A percentile compares a stretch with the other conserved stretches of the same genome.
These are phyloP conservation scores for Malassezia brasiliensis DNA, from an alignment of 1,284 basidiomycete species.

Conservation along the genomic window DNA sequence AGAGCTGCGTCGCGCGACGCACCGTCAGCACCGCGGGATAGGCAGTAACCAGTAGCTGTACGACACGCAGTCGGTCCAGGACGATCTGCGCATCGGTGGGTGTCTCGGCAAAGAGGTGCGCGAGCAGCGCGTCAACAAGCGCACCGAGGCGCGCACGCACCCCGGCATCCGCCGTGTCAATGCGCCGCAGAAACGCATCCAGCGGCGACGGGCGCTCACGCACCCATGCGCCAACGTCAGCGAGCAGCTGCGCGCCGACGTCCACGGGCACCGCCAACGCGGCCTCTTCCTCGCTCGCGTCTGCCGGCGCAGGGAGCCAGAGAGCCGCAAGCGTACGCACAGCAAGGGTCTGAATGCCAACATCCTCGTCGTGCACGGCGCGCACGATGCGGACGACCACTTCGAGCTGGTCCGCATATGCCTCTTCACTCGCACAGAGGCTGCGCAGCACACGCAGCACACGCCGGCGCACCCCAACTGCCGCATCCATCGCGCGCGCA, in stretches of 20 bases:
- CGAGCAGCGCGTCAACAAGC: constrained; percentile 72
- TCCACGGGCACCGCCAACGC: constrained; percentile 52
- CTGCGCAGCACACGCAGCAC: constrained; percentile 84
- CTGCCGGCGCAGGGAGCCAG: constrained; percentile 57
- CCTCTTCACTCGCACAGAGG: constrained; percentile 62
- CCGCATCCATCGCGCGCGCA: constrained; percentile 81
- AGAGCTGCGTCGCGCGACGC: constrained; percentile 65
- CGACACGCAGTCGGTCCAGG: constrained; percentile 58
- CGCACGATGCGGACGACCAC: constrained; percentile 73
- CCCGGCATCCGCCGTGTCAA: constrained; percentile 4
- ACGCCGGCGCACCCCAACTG: constrained; percentile 80
- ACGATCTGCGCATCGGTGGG: constrained; percentile 53
- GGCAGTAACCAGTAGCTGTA: constrained; percentile 68
- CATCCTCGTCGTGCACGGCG: constrained; percentile 82
- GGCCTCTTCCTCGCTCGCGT: neutral
- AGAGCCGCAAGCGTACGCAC: constrained; percentile 77
- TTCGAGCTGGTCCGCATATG: constrained; percentile 60
- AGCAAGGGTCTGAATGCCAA: constrained; percentile 74
- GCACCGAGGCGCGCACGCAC: constrained; percentile 62
- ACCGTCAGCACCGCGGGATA: constrained; percentile 72
- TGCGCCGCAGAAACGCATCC: constrained; percentile 66
- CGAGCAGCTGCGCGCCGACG: constrained; percentile 57
- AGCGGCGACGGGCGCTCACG: constrained; percentile 71
- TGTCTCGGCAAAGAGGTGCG: constrained; percentile 72
- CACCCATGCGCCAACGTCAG: constrained; percentile 70